phyloP scores from a whole-genome alignment of 208 protist species.

The Wallacemonas sp. region DNA sequence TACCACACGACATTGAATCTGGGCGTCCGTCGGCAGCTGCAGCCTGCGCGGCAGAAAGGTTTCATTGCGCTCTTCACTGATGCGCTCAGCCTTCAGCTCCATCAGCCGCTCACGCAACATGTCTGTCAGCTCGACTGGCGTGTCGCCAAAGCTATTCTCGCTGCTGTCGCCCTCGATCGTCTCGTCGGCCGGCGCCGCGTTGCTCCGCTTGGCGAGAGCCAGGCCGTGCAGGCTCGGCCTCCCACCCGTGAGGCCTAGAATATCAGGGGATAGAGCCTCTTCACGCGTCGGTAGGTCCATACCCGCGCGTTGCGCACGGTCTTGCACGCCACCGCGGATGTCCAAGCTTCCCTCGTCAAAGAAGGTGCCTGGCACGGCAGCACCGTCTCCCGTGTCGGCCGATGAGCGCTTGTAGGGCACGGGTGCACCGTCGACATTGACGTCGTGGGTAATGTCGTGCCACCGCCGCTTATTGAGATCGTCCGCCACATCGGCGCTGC shows the following conservation, averaged over 20 bases:
- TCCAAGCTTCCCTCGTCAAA: conserved; percentile 80
- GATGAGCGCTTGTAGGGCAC: conserved; percentile 8
- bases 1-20: conserved; percentile 14
- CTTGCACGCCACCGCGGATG: conserved; percentile 42
- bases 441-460: conserved; percentile 48
- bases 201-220: conserved; percentile 47
- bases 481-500: conserved; percentile 22
- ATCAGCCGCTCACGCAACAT: conserved; percentile 88
- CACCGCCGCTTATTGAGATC: conserved; percentile 33
- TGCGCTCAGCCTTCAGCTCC: conserved; percentile 80
- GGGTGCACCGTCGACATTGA: conserved; percentile 54
- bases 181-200: conserved; percentile 63
- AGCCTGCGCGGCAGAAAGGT: conserved; percentile 71
- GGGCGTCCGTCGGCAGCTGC: conserved; percentile 28
- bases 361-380: conserved; percentile 37
- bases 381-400: conserved; percentile 15
- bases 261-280: conserved; percentile 60
- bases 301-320: conserved; percentile 4
- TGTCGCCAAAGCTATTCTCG: conserved; percentile 63
- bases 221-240: conserved; percentile 48
- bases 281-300: conserved; percentile 10
- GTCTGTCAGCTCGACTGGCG: conserved; percentile 82
- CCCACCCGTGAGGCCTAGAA: conserved; percentile 72
- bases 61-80: conserved; percentile 74
- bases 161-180: conserved; percentile 54